Evolutionary conservation across 1,139 yeast species (phyloP).

Genomic region (Taphrina betulina): DNA sequence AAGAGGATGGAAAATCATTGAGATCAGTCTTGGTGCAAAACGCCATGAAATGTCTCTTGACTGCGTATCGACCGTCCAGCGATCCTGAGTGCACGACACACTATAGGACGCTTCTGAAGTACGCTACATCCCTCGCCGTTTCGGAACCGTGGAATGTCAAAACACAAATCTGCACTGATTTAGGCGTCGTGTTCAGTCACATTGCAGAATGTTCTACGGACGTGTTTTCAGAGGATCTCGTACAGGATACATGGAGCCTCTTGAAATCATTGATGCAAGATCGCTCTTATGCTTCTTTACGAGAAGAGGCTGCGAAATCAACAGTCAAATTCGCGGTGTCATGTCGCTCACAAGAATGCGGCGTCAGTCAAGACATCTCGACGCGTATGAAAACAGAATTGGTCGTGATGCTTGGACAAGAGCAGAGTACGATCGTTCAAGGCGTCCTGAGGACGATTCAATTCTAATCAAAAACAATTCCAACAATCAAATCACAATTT

Average conservation of each 20-base stretch:
- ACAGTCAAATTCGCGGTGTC: neutral
- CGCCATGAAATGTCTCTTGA: slow-evolving; percentile 7
- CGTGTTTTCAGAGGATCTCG: neutral
- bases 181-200: slow-evolving; percentile 1
- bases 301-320: slow-evolving; percentile 10
- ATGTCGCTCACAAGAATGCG: too few relatives aligned
- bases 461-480: neutral
- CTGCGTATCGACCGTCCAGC: neutral
- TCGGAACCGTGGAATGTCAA: slow-evolving; percentile 13
- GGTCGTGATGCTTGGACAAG: neutral
- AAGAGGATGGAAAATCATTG: slow-evolving; percentile 2
- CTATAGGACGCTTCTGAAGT: neutral
- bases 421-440: slow-evolving; percentile 13
- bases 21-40: slow-evolving; percentile 1
- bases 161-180: neutral
- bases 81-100: neutral
- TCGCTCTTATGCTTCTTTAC: slow-evolving; percentile 5
- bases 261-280: neutral
- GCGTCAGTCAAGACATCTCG: neutral
- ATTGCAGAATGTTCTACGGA: neutral
- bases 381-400: neutral
- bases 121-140: neutral
- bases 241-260: neutral
- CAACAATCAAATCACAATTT: too few relatives aligned
- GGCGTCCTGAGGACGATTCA: neutral